Percentiles rank a stretch among this genome's conserved stretches.
Conservation (phyloP, 768 basidiomycete genomes). For the Boletus bicolor region DNA sequence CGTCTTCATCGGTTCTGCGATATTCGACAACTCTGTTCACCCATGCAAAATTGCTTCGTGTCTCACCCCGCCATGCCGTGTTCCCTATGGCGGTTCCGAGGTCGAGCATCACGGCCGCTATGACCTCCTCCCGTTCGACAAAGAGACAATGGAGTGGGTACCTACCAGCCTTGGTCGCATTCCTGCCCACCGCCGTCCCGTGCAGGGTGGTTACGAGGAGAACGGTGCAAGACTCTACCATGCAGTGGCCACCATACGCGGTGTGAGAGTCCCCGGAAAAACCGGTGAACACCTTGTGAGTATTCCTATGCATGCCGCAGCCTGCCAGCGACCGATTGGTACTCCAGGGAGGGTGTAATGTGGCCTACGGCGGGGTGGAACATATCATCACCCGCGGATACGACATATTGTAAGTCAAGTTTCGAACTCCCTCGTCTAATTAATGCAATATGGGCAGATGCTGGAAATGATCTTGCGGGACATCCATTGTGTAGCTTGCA, state of each 20-base stretch:
- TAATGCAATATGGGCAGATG: conserved; percentile 28
- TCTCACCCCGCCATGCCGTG: conserved; percentile 49
- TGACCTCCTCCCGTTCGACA: conserved; percentile 70
- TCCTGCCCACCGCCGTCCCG: conserved; percentile 52
- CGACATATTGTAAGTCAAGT: conserved; percentile 39
- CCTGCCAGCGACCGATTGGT: background rate
- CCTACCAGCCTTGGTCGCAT: conserved; percentile 55
- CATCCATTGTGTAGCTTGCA: background rate
- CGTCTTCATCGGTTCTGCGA: conserved; percentile 71
- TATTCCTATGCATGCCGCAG: background rate
- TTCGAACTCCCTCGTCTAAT: background rate
- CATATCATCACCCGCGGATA: conserved; percentile 39
- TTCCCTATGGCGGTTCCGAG: conserved; percentile 66
- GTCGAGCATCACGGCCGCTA: conserved; percentile 60
- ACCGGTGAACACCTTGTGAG: conserved; percentile 65
- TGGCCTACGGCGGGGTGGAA: conserved; percentile 40
- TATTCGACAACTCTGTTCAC: conserved; percentile 65
- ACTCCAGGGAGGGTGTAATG: conserved; percentile 39
- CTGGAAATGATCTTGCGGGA: conserved; percentile 29
- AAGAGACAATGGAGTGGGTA: conserved; percentile 73
- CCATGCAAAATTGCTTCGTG: conserved; percentile 77
- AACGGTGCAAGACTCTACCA: conserved; percentile 66
- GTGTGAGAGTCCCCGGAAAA: conserved; percentile 68
- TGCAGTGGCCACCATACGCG: conserved; percentile 50
- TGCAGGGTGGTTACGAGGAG: conserved; percentile 78